Evolutionary conservation across 495 filamentous ascomycete species (phyloP), one percentile per base, ranked within the genome.

Genomic region (Penicillium goetzii): DNA sequence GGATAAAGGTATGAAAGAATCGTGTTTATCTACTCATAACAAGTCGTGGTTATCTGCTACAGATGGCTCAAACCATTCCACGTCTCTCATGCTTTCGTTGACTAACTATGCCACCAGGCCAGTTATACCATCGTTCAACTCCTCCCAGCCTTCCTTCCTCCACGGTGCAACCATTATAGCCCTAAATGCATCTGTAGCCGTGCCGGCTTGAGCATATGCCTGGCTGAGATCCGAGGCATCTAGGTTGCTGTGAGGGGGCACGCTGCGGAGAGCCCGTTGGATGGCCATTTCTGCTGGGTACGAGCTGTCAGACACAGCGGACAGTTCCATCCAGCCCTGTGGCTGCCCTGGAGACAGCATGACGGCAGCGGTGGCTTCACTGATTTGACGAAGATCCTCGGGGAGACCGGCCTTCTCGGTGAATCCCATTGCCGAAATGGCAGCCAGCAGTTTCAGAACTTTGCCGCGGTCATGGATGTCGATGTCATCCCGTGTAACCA

Each of bases 121-220:
- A 26, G 74, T 71, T 21, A 78, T 52, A 36, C 67, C 61, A 62
- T 79, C 66, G 23, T 53, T 66, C 58, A 82, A 59, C 52, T 69
- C 80, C 40, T 78, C 75, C 93, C 93, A 97, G 6, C 89, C 89
- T 26, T 74, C 74, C 40, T 63, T 73, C 54, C 71, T 80, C 92
- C 92, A 97, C 26, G 95, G 96, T 30, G 94, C 89, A 55, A 95
- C 68, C 80, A 95, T 85, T 56, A 95, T 82, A 33, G 89, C 89
- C 61, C 83, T 83, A 75, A 96, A 88, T 25, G 90, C 89, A 78
- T 95, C 91, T 36, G 81, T 82, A 14, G 86, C 78, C 56, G 81
- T 86, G 25, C 89, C 87, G 10, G 90, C 90, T 11, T 92, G 90
- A 2, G 89, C 86, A 78, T 90, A 92, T n/a, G 90, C 89, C 69